Evolutionary conservation across 768 basidiomycete species (phyloP).

Genomic region (Coprinopsis sp.): DNA sequence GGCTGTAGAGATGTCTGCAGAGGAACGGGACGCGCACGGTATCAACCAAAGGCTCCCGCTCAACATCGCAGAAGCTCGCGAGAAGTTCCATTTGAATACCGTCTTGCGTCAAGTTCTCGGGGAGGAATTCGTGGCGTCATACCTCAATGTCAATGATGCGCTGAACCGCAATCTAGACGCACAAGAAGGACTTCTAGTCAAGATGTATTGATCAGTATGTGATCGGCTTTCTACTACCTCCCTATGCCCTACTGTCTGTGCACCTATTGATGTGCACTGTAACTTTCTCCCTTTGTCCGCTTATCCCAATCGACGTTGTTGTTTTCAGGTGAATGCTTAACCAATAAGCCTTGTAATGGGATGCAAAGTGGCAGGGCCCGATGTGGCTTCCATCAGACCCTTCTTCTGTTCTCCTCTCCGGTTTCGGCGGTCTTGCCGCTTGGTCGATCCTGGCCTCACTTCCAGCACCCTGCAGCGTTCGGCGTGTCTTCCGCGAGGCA

Average conservation of each 20-base stretch:
- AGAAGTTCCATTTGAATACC: constrained; percentile 29
- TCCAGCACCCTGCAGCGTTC: no score
- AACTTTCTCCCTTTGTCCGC: no score
- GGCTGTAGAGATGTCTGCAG: constrained; percentile 33
- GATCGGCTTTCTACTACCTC: not conserved
- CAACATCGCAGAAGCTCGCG: constrained; percentile 44
- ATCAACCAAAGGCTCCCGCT: constrained; percentile 47
- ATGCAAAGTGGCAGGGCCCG: no score
- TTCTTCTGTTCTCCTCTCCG: no score
- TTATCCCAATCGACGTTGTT: no score
- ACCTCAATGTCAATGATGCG: constrained; percentile 37
- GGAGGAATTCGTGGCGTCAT: constrained; percentile 37
- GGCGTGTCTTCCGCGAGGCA: no score
- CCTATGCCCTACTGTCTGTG: not conserved
- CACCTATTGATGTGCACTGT: no score
- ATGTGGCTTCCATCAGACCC: no score
- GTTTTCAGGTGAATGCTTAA: no score
- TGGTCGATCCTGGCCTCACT: no score
- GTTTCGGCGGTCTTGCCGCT: no score
- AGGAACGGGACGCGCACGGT: constrained; percentile 40
- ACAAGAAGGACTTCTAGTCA: not conserved
- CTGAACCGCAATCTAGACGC: not conserved
- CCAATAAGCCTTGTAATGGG: no score
- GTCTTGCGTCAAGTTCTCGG: constrained; percentile 39
- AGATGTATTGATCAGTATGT: not conserved